A percentile compares a stretch with the other conserved stretches of the same genome.
Evolutionary conservation across 202 grass and related monocot genomes (phyloP).

Genomic region (Carex arenaria): DNA sequence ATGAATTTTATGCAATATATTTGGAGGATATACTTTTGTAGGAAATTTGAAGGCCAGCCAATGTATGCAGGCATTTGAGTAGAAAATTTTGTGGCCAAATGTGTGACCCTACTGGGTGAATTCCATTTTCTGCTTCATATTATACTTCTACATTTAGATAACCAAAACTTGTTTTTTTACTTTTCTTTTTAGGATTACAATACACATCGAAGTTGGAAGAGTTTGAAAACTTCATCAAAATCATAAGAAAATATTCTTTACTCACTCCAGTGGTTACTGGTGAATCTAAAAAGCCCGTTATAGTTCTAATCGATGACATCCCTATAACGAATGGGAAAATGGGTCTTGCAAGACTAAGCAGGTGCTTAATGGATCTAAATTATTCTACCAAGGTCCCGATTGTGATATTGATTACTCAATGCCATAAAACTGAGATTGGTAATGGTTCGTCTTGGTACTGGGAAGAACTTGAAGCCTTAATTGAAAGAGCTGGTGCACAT

Average conservation of each 20-base stretch:
- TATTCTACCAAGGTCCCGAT: constrained; percentile 65
- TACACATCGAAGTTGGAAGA: constrained; percentile 98
- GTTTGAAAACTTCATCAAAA: constrained; percentile 83
- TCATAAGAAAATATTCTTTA: constrained; percentile 75
- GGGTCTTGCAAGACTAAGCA: constrained; percentile 75
- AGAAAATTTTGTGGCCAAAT: neutral
- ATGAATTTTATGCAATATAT: neutral
- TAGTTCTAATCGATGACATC: constrained; percentile 86
- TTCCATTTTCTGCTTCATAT: neutral
- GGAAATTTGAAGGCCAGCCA: neutral
- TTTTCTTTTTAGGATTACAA: constrained; percentile 46
- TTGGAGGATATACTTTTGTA: neutral
- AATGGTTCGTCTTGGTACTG: constrained; percentile 42
- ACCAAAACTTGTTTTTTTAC: constrained; percentile 25
- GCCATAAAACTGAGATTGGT: constrained; percentile 63
- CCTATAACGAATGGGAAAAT: constrained; percentile 69
- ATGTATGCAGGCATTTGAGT: neutral
- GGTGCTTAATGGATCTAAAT: constrained; percentile 63
- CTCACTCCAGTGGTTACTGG: constrained; percentile 39
- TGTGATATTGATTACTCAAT: constrained; percentile 78
- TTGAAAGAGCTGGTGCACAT: constrained; percentile 75
- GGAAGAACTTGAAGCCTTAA: constrained; percentile 70
- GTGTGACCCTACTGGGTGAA: neutral
- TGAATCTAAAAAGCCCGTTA: constrained; percentile 52
- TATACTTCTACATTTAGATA: constrained; percentile 19